Percentiles rank a stretch among this genome's conserved stretches.
These are phyloP conservation scores for Colletotrichum echinochloae DNA, from an alignment of 2,329 filamentous ascomycete species.

Conservation along the genomic window DNA sequence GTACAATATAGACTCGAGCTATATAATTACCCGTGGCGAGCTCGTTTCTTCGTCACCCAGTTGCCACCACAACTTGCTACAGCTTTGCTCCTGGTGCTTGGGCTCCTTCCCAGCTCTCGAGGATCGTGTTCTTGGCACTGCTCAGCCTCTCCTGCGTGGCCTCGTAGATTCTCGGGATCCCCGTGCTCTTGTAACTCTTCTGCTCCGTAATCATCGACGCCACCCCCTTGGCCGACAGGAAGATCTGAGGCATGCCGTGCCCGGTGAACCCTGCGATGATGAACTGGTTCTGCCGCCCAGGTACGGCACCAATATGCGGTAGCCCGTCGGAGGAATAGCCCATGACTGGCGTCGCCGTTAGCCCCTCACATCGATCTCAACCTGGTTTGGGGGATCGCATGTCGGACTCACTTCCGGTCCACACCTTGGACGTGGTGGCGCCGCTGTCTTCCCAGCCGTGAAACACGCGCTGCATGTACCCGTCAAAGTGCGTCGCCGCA, in stretches of 20 bases:
- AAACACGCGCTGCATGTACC: constrained; percentile 60
- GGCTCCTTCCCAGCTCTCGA: constrained; percentile 22
- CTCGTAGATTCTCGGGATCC: constrained; percentile 53
- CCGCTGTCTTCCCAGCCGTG: constrained; percentile 58
- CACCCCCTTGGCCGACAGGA: constrained; percentile 54
- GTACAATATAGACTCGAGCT: not conserved
- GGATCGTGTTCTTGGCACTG: constrained; percentile 37
- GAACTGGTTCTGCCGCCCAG: constrained; percentile 53
- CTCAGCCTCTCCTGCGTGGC: constrained; percentile 47
- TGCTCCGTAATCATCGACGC: constrained; percentile 53
- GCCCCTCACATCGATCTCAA: constrained; percentile 13
- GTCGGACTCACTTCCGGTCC: constrained; percentile 54
- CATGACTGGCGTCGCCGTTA: constrained; percentile 49
- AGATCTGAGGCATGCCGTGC: constrained; percentile 63
- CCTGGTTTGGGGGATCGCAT: fast-evolving
- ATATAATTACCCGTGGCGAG: not conserved
- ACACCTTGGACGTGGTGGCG: constrained; percentile 52
- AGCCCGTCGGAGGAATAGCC: constrained; percentile 56
- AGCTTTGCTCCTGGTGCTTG: not conserved
- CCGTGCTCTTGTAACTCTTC: constrained; percentile 49
- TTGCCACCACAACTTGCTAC: not conserved
- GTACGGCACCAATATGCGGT: constrained; percentile 59
- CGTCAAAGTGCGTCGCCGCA: constrained; percentile 56
- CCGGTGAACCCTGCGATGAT: constrained; percentile 64
- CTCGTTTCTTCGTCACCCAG: too few species aligned